Evolutionary conservation across 78 protist genomes (phyloP).

Genomic region (Dictyostelium brefeldianum): DNA sequence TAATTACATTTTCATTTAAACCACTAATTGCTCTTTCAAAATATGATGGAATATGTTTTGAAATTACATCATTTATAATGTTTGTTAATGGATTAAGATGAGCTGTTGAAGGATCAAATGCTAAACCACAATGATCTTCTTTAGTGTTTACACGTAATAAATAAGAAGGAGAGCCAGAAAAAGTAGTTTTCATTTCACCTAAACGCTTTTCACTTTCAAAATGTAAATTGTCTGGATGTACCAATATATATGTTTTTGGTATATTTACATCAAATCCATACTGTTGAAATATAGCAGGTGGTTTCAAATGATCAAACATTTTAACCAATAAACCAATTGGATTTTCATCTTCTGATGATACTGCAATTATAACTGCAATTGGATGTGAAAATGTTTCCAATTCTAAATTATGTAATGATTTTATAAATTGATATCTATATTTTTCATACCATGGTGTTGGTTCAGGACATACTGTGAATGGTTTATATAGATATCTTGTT

Average conservation of each 20-base stretch:
- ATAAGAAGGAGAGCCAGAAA: constrained; percentile 2
- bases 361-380: constrained; percentile 43
- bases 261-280: constrained; percentile 40
- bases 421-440: constrained; percentile 55
- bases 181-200: constrained; percentile 65
- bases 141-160: constrained; percentile 37
- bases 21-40: constrained; percentile 54
- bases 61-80: constrained; percentile 36
- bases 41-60: constrained; percentile 65
- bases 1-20: constrained; percentile 51
- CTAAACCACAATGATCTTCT: constrained; percentile 77
- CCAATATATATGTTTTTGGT: constrained; percentile 46
- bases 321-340: constrained; percentile 77
- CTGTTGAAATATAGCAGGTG: constrained; percentile 64
- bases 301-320: constrained; percentile 64
- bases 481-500: not conserved
- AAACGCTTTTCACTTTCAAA: constrained; percentile 55
- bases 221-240: constrained; percentile 61
- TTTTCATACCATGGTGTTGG: constrained; percentile 83
- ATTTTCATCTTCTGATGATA: constrained; percentile 58
- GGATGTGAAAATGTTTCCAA: constrained; percentile 79
- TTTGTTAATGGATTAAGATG: constrained; percentile 17
- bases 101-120: constrained; percentile 50
- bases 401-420: constrained; percentile 44
- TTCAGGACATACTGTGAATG: constrained; percentile 55